Evolutionary conservation across 2,329 filamentous ascomycete species (phyloP).

Genomic region (Polychaeton citri): DNA sequence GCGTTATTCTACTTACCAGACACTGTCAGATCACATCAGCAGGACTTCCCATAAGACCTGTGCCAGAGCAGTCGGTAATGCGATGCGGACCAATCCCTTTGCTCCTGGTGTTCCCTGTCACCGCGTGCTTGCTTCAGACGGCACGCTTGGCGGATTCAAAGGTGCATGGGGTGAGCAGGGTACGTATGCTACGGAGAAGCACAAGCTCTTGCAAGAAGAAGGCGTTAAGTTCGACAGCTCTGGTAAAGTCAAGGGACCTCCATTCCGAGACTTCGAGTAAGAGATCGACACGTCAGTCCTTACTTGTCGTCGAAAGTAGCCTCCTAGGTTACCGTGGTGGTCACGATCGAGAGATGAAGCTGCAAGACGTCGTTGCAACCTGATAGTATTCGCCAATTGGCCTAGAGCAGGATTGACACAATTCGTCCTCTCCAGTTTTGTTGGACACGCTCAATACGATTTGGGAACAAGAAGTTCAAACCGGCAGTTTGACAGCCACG

Average conservation of each 20-base stretch:
- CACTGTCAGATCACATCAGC: slow-evolving; percentile 21
- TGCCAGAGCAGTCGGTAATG: slow-evolving; percentile 27
- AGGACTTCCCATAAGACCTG: slow-evolving; percentile 21
- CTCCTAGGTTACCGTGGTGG: no score
- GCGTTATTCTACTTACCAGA: slow-evolving; percentile 23
- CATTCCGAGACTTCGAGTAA: slow-evolving; percentile 20
- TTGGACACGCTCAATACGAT: no score
- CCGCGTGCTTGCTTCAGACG: slow-evolving; percentile 22
- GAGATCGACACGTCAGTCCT: no score
- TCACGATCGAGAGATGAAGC: no score
- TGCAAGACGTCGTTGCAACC: background rate
- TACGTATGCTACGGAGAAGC: slow-evolving; percentile 28
- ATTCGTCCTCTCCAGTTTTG: no score
- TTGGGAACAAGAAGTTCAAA: no score
- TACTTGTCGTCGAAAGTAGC: no score
- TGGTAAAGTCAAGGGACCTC: slow-evolving; percentile 28
- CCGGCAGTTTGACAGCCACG: no score
- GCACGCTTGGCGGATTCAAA: slow-evolving; percentile 37
- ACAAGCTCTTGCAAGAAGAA: slow-evolving; percentile 27
- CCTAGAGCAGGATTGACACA: slow-evolving; percentile 7
- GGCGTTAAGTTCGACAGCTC: slow-evolving; percentile 32
- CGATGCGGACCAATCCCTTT: slow-evolving; percentile 29
- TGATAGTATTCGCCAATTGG: background rate
- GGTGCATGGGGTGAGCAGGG: slow-evolving; percentile 36
- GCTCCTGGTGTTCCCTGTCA: slow-evolving; percentile 31